Percentiles rank a stretch among this genome's conserved stretches.
Conservation (phyloP, 148 eudicot species). For the Rhododendron molle region DNA sequence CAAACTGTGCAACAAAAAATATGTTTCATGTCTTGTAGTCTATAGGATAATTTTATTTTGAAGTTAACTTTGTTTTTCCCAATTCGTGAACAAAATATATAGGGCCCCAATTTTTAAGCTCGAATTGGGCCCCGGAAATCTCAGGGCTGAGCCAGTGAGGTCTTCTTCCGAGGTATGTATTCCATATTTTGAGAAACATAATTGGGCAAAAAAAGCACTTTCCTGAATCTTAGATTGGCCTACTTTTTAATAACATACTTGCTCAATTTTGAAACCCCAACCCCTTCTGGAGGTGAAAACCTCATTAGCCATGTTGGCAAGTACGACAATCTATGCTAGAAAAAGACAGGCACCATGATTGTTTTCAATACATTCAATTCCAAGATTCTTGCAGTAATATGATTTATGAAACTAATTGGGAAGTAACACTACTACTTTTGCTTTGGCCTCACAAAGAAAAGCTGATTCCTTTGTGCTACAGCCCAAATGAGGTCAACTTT, state of each 20-base stretch:
- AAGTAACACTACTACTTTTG: neutral
- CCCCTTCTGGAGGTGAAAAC: neutral
- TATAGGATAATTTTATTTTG: too few relatives aligned
- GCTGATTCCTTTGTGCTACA: neutral
- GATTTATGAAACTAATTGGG: neutral
- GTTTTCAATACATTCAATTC: neutral
- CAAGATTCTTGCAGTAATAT: neutral
- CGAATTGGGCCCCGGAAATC: too few relatives aligned
- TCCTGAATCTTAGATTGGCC: neutral
- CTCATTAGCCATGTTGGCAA: neutral
- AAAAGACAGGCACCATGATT: neutral
- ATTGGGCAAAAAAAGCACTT: neutral
- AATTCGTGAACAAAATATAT: too few relatives aligned
- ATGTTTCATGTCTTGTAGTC: too few relatives aligned
- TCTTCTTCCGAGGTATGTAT: neutral
- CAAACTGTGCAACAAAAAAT: too few relatives aligned
- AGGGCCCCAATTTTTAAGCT: too few relatives aligned
- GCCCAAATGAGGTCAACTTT: neutral
- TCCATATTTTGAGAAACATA: neutral
- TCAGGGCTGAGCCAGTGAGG: neutral
- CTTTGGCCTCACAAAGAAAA: neutral
- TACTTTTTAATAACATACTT: neutral
- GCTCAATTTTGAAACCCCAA: neutral
- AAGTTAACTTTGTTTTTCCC: too few relatives aligned
- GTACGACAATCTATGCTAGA: neutral